Conservation (phyloP, 2,329 filamentous ascomycete species). For the Phialocephala sp. region DNA sequence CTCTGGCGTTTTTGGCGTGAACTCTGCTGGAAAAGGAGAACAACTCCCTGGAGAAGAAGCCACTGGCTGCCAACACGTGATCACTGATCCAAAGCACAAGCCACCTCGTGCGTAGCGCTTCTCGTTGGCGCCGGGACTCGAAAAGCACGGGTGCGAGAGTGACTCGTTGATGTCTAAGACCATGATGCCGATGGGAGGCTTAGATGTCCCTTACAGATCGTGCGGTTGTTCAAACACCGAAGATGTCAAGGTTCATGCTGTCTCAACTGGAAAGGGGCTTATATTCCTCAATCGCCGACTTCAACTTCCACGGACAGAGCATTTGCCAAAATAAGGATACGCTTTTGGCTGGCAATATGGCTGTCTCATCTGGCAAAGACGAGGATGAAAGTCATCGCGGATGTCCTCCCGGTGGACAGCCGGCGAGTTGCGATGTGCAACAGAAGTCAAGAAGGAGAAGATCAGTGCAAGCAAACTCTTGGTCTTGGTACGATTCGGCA, state of each 20-base stretch:
- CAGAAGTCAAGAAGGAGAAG: background rate
- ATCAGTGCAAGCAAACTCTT: background rate
- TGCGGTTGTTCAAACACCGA: background rate
- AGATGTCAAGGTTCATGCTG: background rate
- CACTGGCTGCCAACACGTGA: background rate
- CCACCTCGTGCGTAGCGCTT: background rate
- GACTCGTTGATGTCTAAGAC: background rate
- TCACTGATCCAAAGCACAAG: background rate
- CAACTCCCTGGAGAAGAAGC: background rate
- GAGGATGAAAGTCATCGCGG: background rate
- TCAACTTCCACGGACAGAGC: background rate
- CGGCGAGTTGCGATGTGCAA: constrained; percentile 5
- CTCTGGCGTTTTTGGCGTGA: background rate
- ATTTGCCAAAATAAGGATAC: background rate
- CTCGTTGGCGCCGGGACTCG: background rate
- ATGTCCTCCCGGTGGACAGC: background rate
- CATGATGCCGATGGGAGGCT: background rate
- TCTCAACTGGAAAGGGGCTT: background rate
- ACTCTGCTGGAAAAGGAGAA: background rate
- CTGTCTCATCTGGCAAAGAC: background rate
- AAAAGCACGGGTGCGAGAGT: background rate
- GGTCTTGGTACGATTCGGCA: background rate
- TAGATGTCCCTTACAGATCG: background rate
- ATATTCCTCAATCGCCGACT: background rate
- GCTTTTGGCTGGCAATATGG: background rate